Conservation (phyloP, 768 basidiomycete species). For the Glaciozyma antarctica region DNA sequence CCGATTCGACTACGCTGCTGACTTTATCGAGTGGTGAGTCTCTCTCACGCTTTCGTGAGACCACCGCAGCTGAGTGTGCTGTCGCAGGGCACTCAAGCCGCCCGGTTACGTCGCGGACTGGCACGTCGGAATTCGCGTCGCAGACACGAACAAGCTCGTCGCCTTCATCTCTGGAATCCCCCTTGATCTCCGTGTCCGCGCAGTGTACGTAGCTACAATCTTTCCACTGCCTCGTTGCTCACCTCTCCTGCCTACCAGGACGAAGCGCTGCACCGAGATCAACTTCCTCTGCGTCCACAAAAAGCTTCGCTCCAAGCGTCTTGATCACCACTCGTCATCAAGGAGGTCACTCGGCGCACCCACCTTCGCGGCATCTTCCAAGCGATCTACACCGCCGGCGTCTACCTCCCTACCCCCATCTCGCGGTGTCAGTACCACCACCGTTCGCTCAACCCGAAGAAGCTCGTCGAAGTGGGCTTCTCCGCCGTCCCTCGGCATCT, state of each 20-base stretch:
- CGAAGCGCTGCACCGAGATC: constrained; percentile 72
- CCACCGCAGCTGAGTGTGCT: not conserved
- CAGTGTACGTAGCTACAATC: not conserved
- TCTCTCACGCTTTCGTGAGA: not conserved
- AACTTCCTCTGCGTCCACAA: constrained; percentile 98
- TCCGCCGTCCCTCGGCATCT: constrained; percentile 73
- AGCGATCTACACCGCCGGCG: constrained; percentile 91
- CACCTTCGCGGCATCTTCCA: constrained; percentile 86
- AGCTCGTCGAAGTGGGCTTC: constrained; percentile 83
- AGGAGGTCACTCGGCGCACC: constrained; percentile 88
- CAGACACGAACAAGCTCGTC: constrained; percentile 75
- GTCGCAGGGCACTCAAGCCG: constrained; percentile 75
- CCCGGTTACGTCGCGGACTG: constrained; percentile 89
- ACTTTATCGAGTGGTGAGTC: constrained; percentile 77
- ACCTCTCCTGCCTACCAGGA: constrained; percentile 41
- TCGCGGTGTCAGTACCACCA: constrained; percentile 77
- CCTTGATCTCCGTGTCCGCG: constrained; percentile 68
- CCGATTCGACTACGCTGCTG: constrained; percentile 88
- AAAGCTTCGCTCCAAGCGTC: constrained; percentile 84
- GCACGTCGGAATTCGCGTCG: constrained; percentile 86
- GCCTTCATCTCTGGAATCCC: constrained; percentile 95
- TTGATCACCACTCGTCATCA: constrained; percentile 53
- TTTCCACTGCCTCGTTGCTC: not conserved
- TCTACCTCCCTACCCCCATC: constrained; percentile 86
- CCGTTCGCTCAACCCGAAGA: constrained; percentile 79